Conservation (phyloP, 116 monocot species). For the Zostera marina region DNA sequence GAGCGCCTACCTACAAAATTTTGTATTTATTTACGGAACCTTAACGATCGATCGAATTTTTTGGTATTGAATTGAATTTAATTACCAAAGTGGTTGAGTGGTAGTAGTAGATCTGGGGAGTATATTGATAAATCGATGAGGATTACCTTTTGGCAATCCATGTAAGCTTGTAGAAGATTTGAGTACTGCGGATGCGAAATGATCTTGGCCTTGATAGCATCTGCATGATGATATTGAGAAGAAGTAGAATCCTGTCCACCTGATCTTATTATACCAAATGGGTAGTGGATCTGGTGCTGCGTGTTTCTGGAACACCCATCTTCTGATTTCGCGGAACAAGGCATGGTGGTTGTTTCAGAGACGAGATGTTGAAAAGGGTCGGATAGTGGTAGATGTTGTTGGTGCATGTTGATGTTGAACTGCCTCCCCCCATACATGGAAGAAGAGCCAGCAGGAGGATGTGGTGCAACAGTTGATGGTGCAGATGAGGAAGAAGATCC, state of each 20-base stretch:
- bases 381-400: slow-evolving; percentile 1
- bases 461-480: slow-evolving; percentile 2
- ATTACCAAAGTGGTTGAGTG: background rate
- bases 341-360: slow-evolving; percentile 3
- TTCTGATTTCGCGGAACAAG: slow-evolving; percentile 3
- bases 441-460: background rate
- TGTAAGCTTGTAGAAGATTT: slow-evolving; percentile 66
- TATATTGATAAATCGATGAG: too few species aligned
- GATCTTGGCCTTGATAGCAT: slow-evolving; percentile 86
- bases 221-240: slow-evolving; percentile 14
- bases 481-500: slow-evolving; percentile 9
- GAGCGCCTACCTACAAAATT: slow-evolving; percentile 43
- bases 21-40: background rate
- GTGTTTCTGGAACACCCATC: slow-evolving; percentile 4
- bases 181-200: slow-evolving; percentile 80
- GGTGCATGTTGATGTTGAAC: slow-evolving; percentile 6
- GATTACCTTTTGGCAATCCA: slow-evolving; percentile 89
- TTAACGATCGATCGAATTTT: slow-evolving; percentile 1
- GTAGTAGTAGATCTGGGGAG: background rate
- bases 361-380: slow-evolving; percentile 5
- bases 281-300: slow-evolving; percentile 2
- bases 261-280: slow-evolving; percentile 2
- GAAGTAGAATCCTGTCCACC: background rate
- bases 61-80: background rate
- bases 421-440: slow-evolving; percentile 11